These are phyloP conservation scores for Penicillium capsulatum DNA, from an alignment of 2,329 filamentous ascomycete species.

Conservation along the genomic window DNA sequence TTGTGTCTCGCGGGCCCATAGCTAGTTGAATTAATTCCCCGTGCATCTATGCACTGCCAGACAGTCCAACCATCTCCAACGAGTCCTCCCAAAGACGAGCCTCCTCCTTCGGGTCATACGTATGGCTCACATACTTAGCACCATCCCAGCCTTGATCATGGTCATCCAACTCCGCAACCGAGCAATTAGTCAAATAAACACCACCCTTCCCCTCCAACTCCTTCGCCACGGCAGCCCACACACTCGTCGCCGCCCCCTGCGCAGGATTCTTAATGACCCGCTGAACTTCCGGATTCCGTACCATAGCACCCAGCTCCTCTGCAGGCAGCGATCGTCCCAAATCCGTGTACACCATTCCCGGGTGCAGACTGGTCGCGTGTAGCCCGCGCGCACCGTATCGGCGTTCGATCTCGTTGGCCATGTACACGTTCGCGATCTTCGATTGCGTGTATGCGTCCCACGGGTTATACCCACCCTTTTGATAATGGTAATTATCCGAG, in stretches of 20 bases:
- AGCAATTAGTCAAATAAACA: constrained; percentile 30
- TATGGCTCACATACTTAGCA: constrained; percentile 17
- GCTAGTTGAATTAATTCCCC: too few relatives aligned
- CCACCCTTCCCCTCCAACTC: constrained; percentile 30
- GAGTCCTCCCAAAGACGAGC: constrained; percentile 31
- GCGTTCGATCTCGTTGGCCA: constrained; percentile 51
- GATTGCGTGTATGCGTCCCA: constrained; percentile 45
- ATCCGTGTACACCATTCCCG: constrained; percentile 32
- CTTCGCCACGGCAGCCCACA: constrained; percentile 35
- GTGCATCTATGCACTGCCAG: constrained; percentile 1
- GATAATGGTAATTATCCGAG: constrained; percentile 40
- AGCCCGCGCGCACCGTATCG: constrained; percentile 45
- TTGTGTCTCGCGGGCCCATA: too few relatives aligned
- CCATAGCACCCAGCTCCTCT: constrained; percentile 7
- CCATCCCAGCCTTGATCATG: constrained; percentile 12
- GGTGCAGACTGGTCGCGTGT: constrained; percentile 46
- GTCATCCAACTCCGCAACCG: constrained; percentile 15
- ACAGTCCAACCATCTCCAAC: constrained; percentile 22
- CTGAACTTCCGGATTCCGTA: constrained; percentile 11
- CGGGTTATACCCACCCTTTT: constrained; percentile 31
- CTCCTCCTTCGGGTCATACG: constrained; percentile 28
- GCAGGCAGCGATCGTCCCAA: constrained; percentile 3
- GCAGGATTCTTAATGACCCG: constrained; percentile 28
- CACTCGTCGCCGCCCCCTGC: constrained; percentile 41
- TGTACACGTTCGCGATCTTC: constrained; percentile 51